phyloP scores from a whole-genome alignment of 371 early-diverging fungal species.

The Mycotypha africana region DNA sequence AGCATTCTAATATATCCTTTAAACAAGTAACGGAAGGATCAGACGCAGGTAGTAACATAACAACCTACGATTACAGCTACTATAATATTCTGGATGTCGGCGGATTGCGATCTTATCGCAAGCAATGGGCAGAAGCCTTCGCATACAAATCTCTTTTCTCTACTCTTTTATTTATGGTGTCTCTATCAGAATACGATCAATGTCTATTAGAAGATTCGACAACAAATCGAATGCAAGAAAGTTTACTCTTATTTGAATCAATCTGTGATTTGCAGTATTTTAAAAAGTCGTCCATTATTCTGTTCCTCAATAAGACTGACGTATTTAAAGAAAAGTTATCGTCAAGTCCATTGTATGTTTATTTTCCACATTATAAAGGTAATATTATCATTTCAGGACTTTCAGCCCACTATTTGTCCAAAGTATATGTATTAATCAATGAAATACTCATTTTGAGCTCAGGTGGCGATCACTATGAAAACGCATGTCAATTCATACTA shows the following conservation, averaged over 20 bases:
- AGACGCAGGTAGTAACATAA: no score
- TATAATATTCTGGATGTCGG: conserved; percentile 76
- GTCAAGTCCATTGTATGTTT: conserved; percentile 51
- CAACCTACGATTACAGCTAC: not conserved
- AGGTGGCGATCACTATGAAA: no score
- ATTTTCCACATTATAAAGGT: conserved; percentile 59
- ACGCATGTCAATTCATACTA: no score
- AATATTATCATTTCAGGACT: no score
- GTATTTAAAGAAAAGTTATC: conserved; percentile 66
- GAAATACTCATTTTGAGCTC: no score
- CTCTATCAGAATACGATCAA: conserved; percentile 74
- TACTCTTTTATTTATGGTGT: conserved; percentile 72
- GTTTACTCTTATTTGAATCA: conserved; percentile 74
- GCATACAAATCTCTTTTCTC: conserved; percentile 76
- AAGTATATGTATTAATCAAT: no score
- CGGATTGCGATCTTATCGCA: conserved; percentile 81
- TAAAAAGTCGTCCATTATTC: conserved; percentile 66
- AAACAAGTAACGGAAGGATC: not conserved
- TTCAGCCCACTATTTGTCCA: no score
- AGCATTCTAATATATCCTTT: conserved; percentile 46
- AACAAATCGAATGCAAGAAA: conserved; percentile 77
- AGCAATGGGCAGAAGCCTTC: conserved; percentile 95
- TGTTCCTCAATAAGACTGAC: conserved; percentile 83
- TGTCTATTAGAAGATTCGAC: conserved; percentile 68
- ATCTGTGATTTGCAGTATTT: conserved; percentile 73